Percentiles rank a stretch among this genome's conserved stretches.
phyloP scores from a whole-genome alignment of 2,329 filamentous ascomycete species.

The Neurospora sp. region DNA sequence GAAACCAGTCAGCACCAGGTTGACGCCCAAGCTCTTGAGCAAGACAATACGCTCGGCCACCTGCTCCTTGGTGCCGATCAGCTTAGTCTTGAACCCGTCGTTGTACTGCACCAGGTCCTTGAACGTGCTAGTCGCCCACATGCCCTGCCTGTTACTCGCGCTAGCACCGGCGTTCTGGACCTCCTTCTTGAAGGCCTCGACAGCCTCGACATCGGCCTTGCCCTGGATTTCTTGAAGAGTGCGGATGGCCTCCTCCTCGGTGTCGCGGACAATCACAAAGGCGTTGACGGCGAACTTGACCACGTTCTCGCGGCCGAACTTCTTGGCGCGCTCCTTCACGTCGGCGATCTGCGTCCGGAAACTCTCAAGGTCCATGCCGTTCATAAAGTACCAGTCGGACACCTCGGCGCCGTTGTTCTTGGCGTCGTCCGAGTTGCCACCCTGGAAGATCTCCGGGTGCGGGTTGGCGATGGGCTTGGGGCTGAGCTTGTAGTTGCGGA shows the following conservation, averaged over 20 bases:
- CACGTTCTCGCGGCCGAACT: conserved; percentile 28
- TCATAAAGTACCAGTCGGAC: conserved; percentile 46
- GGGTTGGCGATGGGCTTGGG: conserved; percentile 40
- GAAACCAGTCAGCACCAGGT: conserved; percentile 36
- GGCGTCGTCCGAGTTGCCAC: conserved; percentile 41
- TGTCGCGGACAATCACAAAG: conserved; percentile 40
- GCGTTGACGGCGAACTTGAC: conserved; percentile 39
- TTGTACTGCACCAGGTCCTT: conserved; percentile 46
- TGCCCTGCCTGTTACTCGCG: conserved; percentile 37
- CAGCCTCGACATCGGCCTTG: conserved; percentile 40
- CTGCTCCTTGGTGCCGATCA: conserved; percentile 42
- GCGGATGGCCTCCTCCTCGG: conserved; percentile 38
- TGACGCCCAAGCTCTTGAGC: conserved; percentile 33
- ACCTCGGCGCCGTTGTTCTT: conserved; percentile 37
- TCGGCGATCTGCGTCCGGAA: conserved; percentile 40
- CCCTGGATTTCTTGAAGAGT: conserved; percentile 42
- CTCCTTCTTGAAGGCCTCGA: conserved; percentile 37
- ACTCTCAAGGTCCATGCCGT: conserved; percentile 44
- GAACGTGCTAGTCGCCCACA: conserved; percentile 43
- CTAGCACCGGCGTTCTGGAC: conserved; percentile 40
- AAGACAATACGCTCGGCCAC: conserved; percentile 39
- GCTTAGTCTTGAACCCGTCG: conserved; percentile 45
- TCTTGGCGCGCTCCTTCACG: conserved; percentile 35
- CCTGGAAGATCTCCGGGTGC: conserved; percentile 43
- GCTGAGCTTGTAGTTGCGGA: conserved; percentile 37